Conservation (phyloP, 2,329 filamentous ascomycete genomes). For the Zymoseptoria tritici region DNA sequence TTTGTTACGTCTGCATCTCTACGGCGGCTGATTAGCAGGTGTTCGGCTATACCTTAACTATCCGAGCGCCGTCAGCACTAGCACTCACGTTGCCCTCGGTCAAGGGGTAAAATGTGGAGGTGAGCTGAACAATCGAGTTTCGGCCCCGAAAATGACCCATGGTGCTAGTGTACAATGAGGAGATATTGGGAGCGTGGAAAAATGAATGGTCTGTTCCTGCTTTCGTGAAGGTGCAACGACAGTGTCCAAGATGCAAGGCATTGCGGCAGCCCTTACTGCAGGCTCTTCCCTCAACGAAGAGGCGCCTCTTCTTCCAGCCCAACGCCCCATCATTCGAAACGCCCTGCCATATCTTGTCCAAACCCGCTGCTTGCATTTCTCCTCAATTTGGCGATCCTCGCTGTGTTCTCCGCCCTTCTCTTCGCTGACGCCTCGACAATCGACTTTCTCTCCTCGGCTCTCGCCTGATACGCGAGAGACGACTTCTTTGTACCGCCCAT, state of each 20-base stretch:
- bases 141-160: too few relatives aligned
- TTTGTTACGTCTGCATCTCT: too few relatives aligned
- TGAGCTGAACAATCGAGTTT: too few relatives aligned
- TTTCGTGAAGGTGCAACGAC: not conserved
- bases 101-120: too few relatives aligned
- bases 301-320: not conserved
- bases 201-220: too few relatives aligned
- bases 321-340: slow-evolving; percentile 31
- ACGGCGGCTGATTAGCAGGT: too few relatives aligned
- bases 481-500: slow-evolving; percentile 51
- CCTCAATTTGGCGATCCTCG: slow-evolving; percentile 36
- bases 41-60: too few relatives aligned
- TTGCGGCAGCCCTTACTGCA: not conserved
- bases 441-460: slow-evolving; percentile 49
- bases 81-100: too few relatives aligned
- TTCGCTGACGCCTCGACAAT: slow-evolving; percentile 46
- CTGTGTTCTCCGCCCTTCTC: slow-evolving; percentile 43
- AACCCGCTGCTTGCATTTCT: slow-evolving; percentile 34
- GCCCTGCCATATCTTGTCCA: slow-evolving; percentile 31
- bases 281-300: not conserved
- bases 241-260: not conserved
- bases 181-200: too few relatives aligned
- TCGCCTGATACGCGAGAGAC: slow-evolving; percentile 52
- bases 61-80: too few relatives aligned
- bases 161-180: too few relatives aligned